Conservation (phyloP, 352 stramenopile genomes). For the Globisporangium megalacanthum region DNA sequence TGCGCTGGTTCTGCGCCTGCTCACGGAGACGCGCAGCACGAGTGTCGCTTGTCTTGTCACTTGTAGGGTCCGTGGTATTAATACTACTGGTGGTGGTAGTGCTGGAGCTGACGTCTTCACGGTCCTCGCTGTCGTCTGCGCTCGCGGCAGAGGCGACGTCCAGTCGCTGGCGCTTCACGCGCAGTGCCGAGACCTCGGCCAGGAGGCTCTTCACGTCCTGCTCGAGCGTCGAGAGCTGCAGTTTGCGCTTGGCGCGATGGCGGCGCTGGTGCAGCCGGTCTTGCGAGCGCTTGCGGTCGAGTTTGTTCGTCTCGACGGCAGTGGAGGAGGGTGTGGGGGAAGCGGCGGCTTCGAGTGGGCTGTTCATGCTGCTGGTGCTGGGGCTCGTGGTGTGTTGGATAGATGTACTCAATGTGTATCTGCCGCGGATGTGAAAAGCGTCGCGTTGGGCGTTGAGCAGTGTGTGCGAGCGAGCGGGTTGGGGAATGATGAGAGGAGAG, state of each 20-base stretch:
- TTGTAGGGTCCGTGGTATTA: no score
- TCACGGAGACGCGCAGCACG: no score
- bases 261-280: slow-evolving; percentile 12
- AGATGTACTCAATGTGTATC: no score
- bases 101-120: no score
- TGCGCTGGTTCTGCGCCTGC: neutral
- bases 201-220: slow-evolving; percentile 13
- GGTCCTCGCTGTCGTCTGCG: neutral
- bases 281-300: slow-evolving; percentile 14
- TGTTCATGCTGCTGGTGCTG: neutral
- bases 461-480: no score
- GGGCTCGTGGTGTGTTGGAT: no score
- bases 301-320: slow-evolving; percentile 3
- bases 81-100: no score
- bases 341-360: neutral
- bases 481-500: no score
- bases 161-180: slow-evolving; percentile 10
- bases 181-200: slow-evolving; percentile 3
- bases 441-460: no score
- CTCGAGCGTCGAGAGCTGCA: slow-evolving; percentile 11
- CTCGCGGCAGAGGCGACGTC: neutral
- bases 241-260: slow-evolving; percentile 14
- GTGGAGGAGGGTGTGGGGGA: no score
- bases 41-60: no score
- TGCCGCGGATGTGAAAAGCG: no score